Percentiles rank a stretch among this genome's conserved stretches.
phyloP scores from a whole-genome alignment of 148 eudicot genomes.

The Chenopodium berlandieri region DNA sequence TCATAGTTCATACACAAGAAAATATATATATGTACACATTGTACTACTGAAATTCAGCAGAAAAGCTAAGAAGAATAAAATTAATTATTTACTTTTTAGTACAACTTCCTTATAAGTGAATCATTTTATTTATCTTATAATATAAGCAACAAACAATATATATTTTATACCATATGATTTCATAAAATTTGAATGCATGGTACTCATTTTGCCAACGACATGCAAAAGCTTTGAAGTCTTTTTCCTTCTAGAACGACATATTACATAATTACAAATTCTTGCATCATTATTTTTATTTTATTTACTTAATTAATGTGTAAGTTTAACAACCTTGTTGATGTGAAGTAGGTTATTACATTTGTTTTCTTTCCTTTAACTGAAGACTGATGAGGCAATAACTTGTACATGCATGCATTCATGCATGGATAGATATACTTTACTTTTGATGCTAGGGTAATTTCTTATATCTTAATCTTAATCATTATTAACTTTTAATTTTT shows the following conservation, averaged over 20 bases:
- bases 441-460: neutral
- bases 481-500: neutral
- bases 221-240: conserved; percentile 4
- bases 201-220: conserved; percentile 9
- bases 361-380: neutral
- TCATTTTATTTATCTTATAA: neutral
- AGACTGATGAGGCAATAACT: neutral
- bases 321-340: neutral
- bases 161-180: neutral
- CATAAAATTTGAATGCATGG: neutral
- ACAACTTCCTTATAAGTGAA: conserved; percentile 8
- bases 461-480: neutral
- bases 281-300: neutral
- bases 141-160: neutral
- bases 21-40: neutral
- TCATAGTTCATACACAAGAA: neutral
- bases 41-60: conserved; percentile 1
- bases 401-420: neutral
- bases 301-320: neutral
- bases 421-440: neutral
- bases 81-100: neutral
- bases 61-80: neutral
- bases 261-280: neutral
- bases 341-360: neutral
- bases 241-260: neutral